Conservation (phyloP, 345 rosid genomes). For the Nasturtium officinale region DNA sequence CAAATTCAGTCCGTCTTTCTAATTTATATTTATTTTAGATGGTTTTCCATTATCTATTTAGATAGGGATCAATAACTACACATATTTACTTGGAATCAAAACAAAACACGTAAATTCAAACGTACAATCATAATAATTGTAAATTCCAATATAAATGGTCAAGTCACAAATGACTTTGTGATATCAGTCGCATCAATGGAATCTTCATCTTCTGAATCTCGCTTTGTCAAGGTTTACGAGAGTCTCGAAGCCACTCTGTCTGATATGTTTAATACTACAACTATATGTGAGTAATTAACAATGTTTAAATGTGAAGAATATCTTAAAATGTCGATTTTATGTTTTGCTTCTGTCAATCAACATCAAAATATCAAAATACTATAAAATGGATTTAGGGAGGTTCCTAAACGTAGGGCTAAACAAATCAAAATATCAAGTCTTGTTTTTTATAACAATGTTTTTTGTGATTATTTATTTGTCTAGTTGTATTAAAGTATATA, state of each 20-base stretch:
- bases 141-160: background rate
- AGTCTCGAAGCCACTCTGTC: background rate
- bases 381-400: background rate
- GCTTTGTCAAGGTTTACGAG: background rate
- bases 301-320: background rate
- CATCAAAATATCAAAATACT: background rate
- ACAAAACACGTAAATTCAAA: background rate
- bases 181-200: background rate
- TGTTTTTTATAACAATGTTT: too few species aligned
- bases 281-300: background rate
- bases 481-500: too few species aligned
- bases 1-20: background rate
- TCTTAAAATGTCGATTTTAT: background rate
- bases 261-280: background rate
- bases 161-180: background rate
- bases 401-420: background rate
- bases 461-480: too few species aligned
- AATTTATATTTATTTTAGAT: background rate
- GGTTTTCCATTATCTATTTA: background rate
- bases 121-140: background rate
- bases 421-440: too few species aligned
- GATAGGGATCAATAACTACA: background rate
- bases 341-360: background rate
- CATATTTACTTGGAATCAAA: background rate
- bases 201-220: background rate